Evolutionary conservation across 192 early-diverging fungal species (phyloP), one percentile per base, ranked within the genome.

Genomic region (Coemansia reversa): DNA sequence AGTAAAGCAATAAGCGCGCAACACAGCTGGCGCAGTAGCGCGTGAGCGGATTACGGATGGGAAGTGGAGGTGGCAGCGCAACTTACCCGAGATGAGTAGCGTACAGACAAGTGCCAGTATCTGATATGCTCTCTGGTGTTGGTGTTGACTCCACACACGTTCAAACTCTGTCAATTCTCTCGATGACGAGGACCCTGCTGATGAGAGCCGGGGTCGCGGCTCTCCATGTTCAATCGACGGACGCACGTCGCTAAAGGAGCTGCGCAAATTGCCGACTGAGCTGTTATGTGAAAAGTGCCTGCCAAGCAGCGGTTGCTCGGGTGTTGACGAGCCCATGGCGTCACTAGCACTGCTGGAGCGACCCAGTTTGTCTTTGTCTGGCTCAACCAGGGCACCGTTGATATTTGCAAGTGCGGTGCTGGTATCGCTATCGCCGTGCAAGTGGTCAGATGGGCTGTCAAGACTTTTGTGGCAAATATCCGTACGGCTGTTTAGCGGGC

Each of bases 71-170:
- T 14, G 18, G 20, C 27, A 30, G 20, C 19, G 2, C 54, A 11
- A 69, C 76, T 50, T 86, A 86, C 87, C 78, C 63, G 86, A 82
- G 60, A 89, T 79, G 28, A 85, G 83, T 47, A 89, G 72, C 24
- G 80, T 84, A 60, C 86, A 89, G 1, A 72, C 51, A 19, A 87
- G 79, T 20, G 87, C 87, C 64, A 87, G 51, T 2, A 81, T 22
- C 72, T 87, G 84, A 61, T 83, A 86, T 23, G 82, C 68, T 63
- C 83, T 81, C 20, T 48, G 62, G 28, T 32, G 39, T 49, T 55
- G 58, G 7, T 53, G 61, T 51, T 72, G 75, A 39, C 55, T 60
- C 68, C 64, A 74, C 4, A 60, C 70, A 14, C 59, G 66, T 69
- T 66, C 73, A 62, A 75, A 75, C 19, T 67, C 70, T 3, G 78